phyloP scores from a whole-genome alignment of 2,329 filamentous ascomycete species.

The Botrytis porri region DNA sequence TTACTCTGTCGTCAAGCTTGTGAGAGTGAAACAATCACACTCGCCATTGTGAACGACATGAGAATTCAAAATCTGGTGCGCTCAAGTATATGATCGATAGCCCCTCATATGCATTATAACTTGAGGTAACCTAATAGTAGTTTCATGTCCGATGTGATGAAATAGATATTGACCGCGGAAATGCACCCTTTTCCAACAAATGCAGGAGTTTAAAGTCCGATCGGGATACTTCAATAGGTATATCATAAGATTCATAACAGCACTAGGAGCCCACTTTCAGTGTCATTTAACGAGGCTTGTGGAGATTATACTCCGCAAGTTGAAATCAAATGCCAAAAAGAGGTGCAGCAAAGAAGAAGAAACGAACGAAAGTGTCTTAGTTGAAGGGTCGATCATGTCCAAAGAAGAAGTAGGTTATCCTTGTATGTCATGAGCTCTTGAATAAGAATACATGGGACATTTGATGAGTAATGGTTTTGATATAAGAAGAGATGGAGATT shows the following conservation, averaged over 20 bases:
- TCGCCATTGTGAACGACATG: neutral
- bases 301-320: neutral
- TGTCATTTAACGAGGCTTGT: neutral
- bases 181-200: neutral
- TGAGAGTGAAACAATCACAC: neutral
- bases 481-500: neutral
- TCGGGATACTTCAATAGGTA: neutral
- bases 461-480: neutral
- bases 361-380: neutral
- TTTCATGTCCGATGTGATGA: neutral
- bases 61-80: neutral
- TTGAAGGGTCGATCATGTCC: conserved; percentile 8
- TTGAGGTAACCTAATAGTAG: neutral
- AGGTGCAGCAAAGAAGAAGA: neutral
- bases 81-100: neutral
- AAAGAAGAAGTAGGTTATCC: neutral
- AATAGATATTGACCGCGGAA: neutral
- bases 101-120: neutral
- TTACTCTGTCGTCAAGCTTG: neutral
- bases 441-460: neutral
- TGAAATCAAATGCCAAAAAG: neutral
- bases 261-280: neutral
- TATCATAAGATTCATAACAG: neutral
- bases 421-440: neutral
- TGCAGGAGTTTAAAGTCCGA: neutral